Conservation (phyloP, 2,329 filamentous ascomycete species). For the Pseudogymnoascus sp. region DNA sequence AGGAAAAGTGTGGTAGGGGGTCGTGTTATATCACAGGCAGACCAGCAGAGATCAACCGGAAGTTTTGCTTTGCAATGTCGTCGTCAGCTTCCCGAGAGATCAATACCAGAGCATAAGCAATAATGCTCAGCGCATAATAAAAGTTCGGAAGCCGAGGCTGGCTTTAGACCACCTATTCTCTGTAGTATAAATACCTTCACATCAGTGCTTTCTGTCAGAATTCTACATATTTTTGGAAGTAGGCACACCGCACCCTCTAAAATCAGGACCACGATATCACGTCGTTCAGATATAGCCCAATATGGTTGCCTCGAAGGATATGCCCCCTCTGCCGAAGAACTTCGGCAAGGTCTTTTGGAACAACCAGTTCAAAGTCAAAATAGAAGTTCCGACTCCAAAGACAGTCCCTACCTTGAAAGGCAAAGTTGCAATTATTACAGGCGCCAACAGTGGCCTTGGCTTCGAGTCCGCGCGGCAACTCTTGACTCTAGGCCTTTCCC, state of each 20-base stretch:
- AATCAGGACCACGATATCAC: background rate
- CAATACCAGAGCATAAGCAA: background rate
- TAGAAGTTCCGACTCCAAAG: background rate
- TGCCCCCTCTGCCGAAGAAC: conserved; percentile 11
- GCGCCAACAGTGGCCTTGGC: conserved; percentile 41
- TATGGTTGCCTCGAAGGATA: conserved; percentile 11
- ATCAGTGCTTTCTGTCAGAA: background rate
- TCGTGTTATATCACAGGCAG: background rate
- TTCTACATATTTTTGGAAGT: background rate
- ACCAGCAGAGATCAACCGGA: background rate
- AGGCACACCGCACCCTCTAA: background rate
- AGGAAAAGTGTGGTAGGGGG: background rate
- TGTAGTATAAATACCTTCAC: background rate
- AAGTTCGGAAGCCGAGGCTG: background rate
- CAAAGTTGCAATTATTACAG: conserved; percentile 38
- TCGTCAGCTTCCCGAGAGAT: background rate
- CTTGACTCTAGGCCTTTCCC: conserved; percentile 30
- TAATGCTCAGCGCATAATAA: background rate
- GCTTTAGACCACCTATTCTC: background rate
- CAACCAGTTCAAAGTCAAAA: conserved; percentile 10
- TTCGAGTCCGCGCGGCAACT: conserved; percentile 36
- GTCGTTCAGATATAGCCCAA: background rate
- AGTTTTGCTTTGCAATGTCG: background rate
- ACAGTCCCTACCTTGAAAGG: background rate
- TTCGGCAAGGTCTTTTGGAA: conserved; percentile 11